Conservation (phyloP, 1,139 yeast genomes). For the Suhomyces atakaporum region DNA sequence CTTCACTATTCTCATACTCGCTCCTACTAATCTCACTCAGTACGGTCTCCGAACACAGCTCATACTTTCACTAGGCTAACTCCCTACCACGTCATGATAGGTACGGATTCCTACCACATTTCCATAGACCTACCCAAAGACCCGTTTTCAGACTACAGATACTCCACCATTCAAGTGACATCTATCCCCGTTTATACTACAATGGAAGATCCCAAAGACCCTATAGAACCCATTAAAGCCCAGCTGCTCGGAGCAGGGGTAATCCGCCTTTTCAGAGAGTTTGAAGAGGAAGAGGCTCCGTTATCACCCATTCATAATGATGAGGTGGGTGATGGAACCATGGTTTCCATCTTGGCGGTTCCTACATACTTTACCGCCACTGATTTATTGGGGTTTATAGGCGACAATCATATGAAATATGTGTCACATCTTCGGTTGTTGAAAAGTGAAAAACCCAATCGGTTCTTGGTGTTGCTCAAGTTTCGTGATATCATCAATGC, state of each 20-base stretch:
- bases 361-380: conserved; percentile 89
- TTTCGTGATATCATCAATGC: conserved; percentile 61
- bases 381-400: conserved; percentile 79
- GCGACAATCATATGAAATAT: conserved; percentile 54
- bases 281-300: conserved; percentile 23
- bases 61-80: too few species aligned
- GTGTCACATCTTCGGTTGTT: conserved; percentile 76
- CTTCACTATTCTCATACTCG: too few species aligned
- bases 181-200: conserved; percentile 24
- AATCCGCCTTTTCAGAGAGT: conserved; percentile 64
- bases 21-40: too few species aligned
- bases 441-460: conserved; percentile 63
- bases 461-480: conserved; percentile 78
- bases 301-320: conserved; percentile 8
- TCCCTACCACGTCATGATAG: conserved; percentile 47
- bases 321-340: conserved; percentile 49
- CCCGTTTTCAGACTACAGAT: conserved; percentile 32
- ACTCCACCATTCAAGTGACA: conserved; percentile 33
- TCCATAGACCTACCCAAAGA: conserved; percentile 27
- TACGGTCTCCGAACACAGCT: too few species aligned
- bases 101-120: conserved; percentile 46
- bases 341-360: conserved; percentile 77
- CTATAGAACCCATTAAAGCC: conserved; percentile 60
- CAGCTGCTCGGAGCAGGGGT: conserved; percentile 71
- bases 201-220: conserved; percentile 35